phyloP scores from a whole-genome alignment of 208 protist species.

The Trypanosoma melophagium region DNA sequence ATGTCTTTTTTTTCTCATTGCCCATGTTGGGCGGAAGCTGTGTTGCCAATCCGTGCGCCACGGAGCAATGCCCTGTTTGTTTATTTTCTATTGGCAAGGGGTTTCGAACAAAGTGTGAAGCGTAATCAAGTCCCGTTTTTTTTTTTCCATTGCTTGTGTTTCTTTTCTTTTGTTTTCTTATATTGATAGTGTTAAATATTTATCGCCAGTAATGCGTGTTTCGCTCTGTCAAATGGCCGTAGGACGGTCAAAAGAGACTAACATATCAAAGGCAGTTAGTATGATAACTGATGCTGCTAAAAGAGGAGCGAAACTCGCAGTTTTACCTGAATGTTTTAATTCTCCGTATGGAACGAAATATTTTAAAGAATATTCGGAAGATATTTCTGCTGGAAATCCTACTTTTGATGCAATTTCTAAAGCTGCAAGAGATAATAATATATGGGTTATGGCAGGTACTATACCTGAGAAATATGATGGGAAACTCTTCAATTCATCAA shows the following conservation, averaged over 20 bases:
- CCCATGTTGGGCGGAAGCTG: too few relatives aligned
- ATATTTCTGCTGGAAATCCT: conserved; percentile 53
- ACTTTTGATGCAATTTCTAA: conserved; percentile 78
- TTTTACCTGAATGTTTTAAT: conserved; percentile 95
- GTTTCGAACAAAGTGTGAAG: too few relatives aligned
- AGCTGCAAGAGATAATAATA: conserved; percentile 61
- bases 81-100: too few relatives aligned
- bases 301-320: conserved; percentile 82
- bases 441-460: conserved; percentile 92
- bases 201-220: conserved; percentile 58
- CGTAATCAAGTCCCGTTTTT: too few relatives aligned
- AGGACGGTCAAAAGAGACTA: conserved; percentile 65
- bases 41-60: too few relatives aligned
- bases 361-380: conserved; percentile 95
- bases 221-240: conserved; percentile 90
- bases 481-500: conserved; percentile 94
- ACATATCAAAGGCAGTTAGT: conserved; percentile 74
- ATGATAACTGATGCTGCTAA: conserved; percentile 75
- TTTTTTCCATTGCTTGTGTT: too few relatives aligned
- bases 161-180: too few relatives aligned
- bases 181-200: too few relatives aligned
- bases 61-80: too few relatives aligned
- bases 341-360: conserved; percentile 93
- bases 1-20: too few relatives aligned
- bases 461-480: conserved; percentile 92